Evolutionary conservation across 2,329 filamentous ascomycete species (phyloP).

Genomic region (Ambrosiella xylebori): DNA sequence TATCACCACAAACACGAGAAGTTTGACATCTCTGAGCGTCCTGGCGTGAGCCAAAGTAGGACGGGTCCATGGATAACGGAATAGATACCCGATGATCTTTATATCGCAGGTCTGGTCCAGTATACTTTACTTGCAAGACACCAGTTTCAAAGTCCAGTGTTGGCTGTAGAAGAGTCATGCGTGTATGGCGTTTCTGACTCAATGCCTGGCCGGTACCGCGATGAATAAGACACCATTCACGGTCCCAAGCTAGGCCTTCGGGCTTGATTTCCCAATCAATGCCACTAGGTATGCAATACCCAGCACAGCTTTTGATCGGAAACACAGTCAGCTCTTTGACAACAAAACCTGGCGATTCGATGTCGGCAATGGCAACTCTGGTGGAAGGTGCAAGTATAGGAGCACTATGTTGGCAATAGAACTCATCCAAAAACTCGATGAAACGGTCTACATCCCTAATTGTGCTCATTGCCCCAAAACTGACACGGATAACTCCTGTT

Average conservation of each 20-base stretch:
- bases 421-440: conserved; percentile 49
- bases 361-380: not conserved
- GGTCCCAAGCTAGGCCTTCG: conserved; percentile 83
- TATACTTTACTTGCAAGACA: conserved; percentile 42
- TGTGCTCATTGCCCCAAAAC: conserved; percentile 81
- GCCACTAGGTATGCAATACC: conserved; percentile 49
- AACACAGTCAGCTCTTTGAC: conserved; percentile 60
- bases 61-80: conserved; percentile 52
- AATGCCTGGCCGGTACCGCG: conserved; percentile 68
- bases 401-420: conserved; percentile 20
- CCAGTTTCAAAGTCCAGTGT: conserved; percentile 52
- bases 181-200: conserved; percentile 75
- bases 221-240: conserved; percentile 91
- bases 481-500: conserved; percentile 71
- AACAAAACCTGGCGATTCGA: not conserved
- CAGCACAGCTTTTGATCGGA: conserved; percentile 87
- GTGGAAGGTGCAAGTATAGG: not conserved
- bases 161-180: conserved; percentile 72
- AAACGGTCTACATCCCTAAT: conserved; percentile 56
- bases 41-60: conserved; percentile 25
- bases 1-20: conserved; percentile 71
- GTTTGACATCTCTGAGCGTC: not conserved
- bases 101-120: conserved; percentile 18
- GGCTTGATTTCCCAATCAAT: conserved; percentile 57
- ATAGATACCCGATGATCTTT: conserved; percentile 26